Evolutionary conservation across 2,329 filamentous ascomycete genomes (phyloP).

Genomic region (Blumeria hordei): DNA sequence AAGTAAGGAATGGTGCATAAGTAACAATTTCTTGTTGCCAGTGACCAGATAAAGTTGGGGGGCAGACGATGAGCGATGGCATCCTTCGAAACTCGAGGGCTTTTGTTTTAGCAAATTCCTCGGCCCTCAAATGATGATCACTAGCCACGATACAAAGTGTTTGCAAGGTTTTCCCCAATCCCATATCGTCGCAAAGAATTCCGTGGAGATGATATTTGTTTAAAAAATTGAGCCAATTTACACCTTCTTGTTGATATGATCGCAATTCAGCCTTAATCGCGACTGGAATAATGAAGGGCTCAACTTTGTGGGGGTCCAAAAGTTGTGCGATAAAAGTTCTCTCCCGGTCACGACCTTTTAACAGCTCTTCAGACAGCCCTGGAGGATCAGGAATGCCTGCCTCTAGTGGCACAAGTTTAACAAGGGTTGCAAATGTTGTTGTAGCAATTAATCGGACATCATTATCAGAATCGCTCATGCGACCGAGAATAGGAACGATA

Average conservation of each 20-base stretch:
- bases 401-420: slow-evolving; percentile 90
- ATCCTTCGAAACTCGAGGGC: slow-evolving; percentile 55
- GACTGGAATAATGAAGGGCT: slow-evolving; percentile 79
- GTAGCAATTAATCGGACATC: slow-evolving; percentile 86
- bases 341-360: slow-evolving; percentile 79
- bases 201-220: slow-evolving; percentile 96
- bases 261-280: slow-evolving; percentile 91
- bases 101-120: slow-evolving; percentile 67
- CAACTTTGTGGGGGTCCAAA: slow-evolving; percentile 88
- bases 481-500: slow-evolving; percentile 83
- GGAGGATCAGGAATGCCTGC: slow-evolving; percentile 93
- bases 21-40: slow-evolving; percentile 96
- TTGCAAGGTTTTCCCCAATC: slow-evolving; percentile 88
- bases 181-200: slow-evolving; percentile 98
- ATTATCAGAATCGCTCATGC: slow-evolving; percentile 96
- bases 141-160: slow-evolving; percentile 95
- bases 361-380: slow-evolving; percentile 65
- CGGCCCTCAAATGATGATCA: slow-evolving; percentile 80
- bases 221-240: slow-evolving; percentile 95
- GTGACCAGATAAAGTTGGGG: slow-evolving; percentile 85
- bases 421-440: slow-evolving; percentile 86
- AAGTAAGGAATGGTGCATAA: slow-evolving; percentile 81
- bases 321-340: slow-evolving; percentile 93
- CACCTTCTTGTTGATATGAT: slow-evolving; percentile 93
- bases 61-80: slow-evolving; percentile 85